These are phyloP conservation scores for Hemileia vastatrix DNA, from an alignment of 1,284 basidiomycete genomes.

Conservation along the genomic window DNA sequence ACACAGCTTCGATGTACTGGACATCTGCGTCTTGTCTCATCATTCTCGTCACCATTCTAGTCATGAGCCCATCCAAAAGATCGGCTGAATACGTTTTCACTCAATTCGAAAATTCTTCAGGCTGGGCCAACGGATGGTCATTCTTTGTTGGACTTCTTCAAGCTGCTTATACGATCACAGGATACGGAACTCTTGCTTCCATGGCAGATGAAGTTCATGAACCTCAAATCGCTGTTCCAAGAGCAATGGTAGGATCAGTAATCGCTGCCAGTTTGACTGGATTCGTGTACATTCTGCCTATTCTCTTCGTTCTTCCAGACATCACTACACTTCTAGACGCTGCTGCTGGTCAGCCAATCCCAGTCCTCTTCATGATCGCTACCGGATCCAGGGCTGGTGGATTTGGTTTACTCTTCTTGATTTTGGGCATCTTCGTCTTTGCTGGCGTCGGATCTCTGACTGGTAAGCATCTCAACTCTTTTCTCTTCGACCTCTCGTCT, in stretches of 20 bases:
- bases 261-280: constrained; percentile 48
- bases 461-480: too few relatives aligned
- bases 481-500: too few relatives aligned
- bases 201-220: constrained; percentile 47
- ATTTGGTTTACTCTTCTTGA: constrained; percentile 48
- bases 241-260: constrained; percentile 46
- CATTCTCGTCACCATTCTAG: constrained; percentile 48
- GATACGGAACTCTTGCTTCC: constrained; percentile 46
- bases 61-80: constrained; percentile 45
- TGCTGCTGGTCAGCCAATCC: constrained; percentile 48
- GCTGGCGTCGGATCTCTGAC: constrained; percentile 48
- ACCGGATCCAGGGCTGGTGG: constrained; percentile 47
- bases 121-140: constrained; percentile 44
- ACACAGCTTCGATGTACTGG: constrained; percentile 48
- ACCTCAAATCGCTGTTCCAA: constrained; percentile 44
- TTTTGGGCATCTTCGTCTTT: constrained; percentile 49
- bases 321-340: constrained; percentile 45
- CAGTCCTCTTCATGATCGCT: constrained; percentile 47
- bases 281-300: constrained; percentile 47
- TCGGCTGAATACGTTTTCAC: constrained; percentile 45
- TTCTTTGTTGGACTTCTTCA: constrained; percentile 48
- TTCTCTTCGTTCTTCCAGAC: constrained; percentile 48
- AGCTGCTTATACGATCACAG: constrained; percentile 45
- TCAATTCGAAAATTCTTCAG: constrained; percentile 45
- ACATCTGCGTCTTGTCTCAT: constrained; percentile 47